A percentile compares a stretch with the other conserved stretches of the same genome.
phyloP scores from a whole-genome alignment of 139 green algal species.

The Chlorella sp. region DNA sequence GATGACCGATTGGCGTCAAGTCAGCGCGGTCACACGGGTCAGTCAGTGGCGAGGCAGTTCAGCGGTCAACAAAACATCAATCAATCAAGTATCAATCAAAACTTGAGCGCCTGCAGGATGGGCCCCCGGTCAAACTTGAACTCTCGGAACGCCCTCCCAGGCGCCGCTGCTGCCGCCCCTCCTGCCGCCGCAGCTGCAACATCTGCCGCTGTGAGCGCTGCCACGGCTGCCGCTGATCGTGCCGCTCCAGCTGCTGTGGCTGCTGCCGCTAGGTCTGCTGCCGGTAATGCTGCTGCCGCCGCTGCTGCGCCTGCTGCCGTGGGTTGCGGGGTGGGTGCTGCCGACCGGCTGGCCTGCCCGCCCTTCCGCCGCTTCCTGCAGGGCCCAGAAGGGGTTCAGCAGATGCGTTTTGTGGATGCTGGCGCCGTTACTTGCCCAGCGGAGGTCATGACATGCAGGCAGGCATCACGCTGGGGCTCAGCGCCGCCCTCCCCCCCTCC shows the following conservation, averaged over 20 bases:
- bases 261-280: background rate
- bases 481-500: no score
- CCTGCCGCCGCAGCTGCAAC: background rate
- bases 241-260: background rate
- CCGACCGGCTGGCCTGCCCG: background rate
- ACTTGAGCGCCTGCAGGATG: constrained; percentile 3
- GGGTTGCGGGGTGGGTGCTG: background rate
- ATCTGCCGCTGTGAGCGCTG: background rate
- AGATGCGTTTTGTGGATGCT: no score
- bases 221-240: background rate
- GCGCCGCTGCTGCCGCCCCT: background rate
- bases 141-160: background rate
- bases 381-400: no score
- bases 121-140: constrained; percentile 3
- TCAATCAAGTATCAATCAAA: background rate
- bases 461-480: no score
- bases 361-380: constrained; percentile 18
- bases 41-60: background rate
- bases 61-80: no score
- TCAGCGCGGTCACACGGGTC: background rate
- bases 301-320: background rate
- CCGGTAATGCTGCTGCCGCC: background rate
- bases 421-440: no score
- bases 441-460: no score
- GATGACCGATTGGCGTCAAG: no score